Percentiles rank a stretch among this genome's conserved stretches.
These are phyloP conservation scores for Pseudopyrenochaeta lycopersici DNA, from an alignment of 2,329 filamentous ascomycete species.

Conservation along the genomic window DNA sequence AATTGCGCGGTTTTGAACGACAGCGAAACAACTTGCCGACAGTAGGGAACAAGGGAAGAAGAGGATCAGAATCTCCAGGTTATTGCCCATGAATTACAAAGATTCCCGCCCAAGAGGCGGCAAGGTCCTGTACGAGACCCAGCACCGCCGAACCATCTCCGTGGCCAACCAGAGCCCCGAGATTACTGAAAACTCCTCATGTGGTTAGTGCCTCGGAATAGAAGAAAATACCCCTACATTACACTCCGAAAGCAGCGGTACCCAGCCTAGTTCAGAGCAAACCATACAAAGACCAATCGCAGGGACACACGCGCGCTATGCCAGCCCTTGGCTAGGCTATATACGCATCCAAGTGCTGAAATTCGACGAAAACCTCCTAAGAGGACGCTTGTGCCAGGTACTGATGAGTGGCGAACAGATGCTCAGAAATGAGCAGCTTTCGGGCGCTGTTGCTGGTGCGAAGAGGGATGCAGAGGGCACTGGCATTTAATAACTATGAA, in stretches of 20 bases:
- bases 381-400: slow-evolving; percentile 18
- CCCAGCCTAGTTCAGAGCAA: too few relatives aligned
- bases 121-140: too few relatives aligned
- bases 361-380: too few relatives aligned
- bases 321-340: too few relatives aligned
- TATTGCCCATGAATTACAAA: background rate
- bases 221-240: background rate
- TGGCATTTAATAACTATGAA: background rate
- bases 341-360: too few relatives aligned
- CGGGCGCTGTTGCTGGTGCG: background rate
- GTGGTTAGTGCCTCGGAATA: slow-evolving; percentile 4
- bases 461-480: background rate
- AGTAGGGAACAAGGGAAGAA: background rate
- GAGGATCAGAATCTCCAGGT: background rate
- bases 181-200: slow-evolving; percentile 16
- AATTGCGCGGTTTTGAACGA: too few relatives aligned
- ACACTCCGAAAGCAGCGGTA: background rate
- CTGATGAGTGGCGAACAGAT: slow-evolving; percentile 3
- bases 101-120: too few relatives aligned
- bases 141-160: slow-evolving; percentile 13
- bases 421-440: background rate
- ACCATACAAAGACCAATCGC: too few relatives aligned
- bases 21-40: too few relatives aligned
- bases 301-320: too few relatives aligned
- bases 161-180: slow-evolving; percentile 12